These are phyloP conservation scores for Blastobotrys aristatus DNA, from an alignment of 1,139 yeast species.

Conservation along the genomic window DNA sequence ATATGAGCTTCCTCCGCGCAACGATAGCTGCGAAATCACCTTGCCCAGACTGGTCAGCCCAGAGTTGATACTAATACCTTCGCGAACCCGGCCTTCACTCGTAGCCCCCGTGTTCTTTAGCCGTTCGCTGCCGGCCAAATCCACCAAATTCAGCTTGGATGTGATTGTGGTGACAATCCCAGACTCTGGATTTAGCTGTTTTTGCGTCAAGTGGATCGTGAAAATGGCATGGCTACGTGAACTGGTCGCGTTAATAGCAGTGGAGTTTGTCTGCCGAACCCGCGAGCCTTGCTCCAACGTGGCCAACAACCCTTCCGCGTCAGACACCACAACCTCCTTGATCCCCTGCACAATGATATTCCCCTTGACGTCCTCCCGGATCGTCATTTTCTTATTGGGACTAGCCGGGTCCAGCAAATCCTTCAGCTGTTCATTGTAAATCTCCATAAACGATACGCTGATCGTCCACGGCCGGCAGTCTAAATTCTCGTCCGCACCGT, in stretches of 20 bases:
- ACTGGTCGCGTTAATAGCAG: constrained; percentile 28
- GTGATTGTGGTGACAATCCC: constrained; percentile 31
- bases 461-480: constrained; percentile 21
- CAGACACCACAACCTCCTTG: constrained; percentile 23
- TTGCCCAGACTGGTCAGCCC: constrained; percentile 75
- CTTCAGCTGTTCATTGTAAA: constrained; percentile 65
- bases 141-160: constrained; percentile 62
- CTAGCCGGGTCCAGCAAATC: constrained; percentile 42
- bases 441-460: constrained; percentile 43
- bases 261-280: constrained; percentile 27
- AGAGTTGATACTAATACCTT: constrained; percentile 73
- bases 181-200: constrained; percentile 19
- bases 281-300: constrained; percentile 25
- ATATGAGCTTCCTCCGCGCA: constrained; percentile 46
- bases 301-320: constrained; percentile 19
- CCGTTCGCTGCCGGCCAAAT: constrained; percentile 84
- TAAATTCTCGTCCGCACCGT: constrained; percentile 7
- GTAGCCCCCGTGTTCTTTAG: constrained; percentile 68
- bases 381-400: constrained; percentile 14
- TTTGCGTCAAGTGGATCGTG: constrained; percentile 26
- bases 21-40: constrained; percentile 63
- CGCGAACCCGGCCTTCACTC: constrained; percentile 38
- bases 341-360: constrained; percentile 24
- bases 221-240: constrained; percentile 31
- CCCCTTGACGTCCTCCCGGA: constrained; percentile 27